Percentiles rank a stretch among this genome's conserved stretches.
Conservation (phyloP, 164 flowering plant species). For the Protea cynaroides region DNA sequence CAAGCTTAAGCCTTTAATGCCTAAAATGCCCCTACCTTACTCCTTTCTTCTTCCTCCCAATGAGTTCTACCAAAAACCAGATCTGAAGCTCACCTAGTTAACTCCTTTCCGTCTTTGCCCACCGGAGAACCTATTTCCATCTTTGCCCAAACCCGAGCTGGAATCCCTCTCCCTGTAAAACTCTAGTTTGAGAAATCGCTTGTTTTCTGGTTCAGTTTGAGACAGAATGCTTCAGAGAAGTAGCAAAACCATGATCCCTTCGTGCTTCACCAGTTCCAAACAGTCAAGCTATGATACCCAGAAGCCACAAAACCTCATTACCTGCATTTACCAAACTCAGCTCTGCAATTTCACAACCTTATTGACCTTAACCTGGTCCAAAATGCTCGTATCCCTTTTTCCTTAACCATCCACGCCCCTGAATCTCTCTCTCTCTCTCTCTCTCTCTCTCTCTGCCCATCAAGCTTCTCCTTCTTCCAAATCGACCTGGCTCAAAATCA, state of each 20-base stretch:
- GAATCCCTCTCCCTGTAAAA: too few relatives aligned
- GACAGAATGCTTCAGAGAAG: not conserved
- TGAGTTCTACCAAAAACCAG: too few relatives aligned
- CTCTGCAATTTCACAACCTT: conserved; percentile 36
- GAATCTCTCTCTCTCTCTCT: conserved; percentile 43
- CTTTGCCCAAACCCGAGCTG: too few relatives aligned
- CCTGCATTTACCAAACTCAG: conserved; percentile 52
- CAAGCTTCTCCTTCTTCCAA: conserved; percentile 41
- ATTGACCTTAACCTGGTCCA: conserved; percentile 68
- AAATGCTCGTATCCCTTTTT: conserved; percentile 40
- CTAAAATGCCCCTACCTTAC: too few relatives aligned
- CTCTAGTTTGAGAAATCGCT: too few relatives aligned
- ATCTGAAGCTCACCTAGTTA: too few relatives aligned
- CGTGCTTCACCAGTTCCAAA: conserved; percentile 46
- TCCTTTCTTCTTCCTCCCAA: too few relatives aligned
- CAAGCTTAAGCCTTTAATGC: too few relatives aligned
- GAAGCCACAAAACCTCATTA: conserved; percentile 41
- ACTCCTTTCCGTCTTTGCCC: too few relatives aligned
- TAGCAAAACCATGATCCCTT: conserved; percentile 29
- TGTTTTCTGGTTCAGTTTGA: too few relatives aligned
- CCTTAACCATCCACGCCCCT: conserved; percentile 44
- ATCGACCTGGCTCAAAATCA: conserved; percentile 43
- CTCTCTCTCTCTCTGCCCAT: conserved; percentile 44
- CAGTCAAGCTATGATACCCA: conserved; percentile 17
- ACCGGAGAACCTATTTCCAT: too few relatives aligned